These are phyloP conservation scores for Euphrasia confusa DNA, from an alignment of 257 asterid genomes.

Conservation along the genomic window DNA sequence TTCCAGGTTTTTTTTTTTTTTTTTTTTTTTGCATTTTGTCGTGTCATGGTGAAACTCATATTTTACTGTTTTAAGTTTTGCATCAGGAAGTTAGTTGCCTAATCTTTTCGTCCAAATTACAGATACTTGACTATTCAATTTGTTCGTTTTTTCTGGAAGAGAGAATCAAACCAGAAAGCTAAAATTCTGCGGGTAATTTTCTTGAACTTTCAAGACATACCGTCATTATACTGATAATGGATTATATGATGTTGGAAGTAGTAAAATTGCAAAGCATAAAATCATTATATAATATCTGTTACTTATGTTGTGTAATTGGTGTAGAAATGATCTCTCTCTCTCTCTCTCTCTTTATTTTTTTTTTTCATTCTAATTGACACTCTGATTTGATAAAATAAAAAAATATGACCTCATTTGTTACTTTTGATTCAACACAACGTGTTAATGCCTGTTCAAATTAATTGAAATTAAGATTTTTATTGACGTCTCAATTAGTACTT, in stretches of 20 bases:
- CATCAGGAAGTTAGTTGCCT: conserved; percentile 18
- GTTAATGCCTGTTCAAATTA: conserved; percentile 6
- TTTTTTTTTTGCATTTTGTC: conserved; percentile 24
- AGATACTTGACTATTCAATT: conserved; percentile 94
- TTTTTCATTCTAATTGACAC: not conserved
- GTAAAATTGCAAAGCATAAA: conserved; percentile 13
- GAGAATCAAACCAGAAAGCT: conserved; percentile 99
- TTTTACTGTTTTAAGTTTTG: conserved; percentile 11
- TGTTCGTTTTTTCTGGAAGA: conserved; percentile 98
- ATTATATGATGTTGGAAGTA: conserved; percentile 8
- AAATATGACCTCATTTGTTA: not conserved
- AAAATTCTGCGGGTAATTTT: conserved; percentile 86
- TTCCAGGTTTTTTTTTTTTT: conserved; percentile 20
- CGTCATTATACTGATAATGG: conserved; percentile 25
- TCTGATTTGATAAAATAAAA: not conserved
- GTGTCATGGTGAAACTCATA: conserved; percentile 7
- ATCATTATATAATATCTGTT: conserved; percentile 6
- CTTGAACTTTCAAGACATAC: conserved; percentile 4
- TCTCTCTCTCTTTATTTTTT: not conserved
- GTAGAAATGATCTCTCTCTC: conserved; percentile 6
- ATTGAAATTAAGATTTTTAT: not conserved
- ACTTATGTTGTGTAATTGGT: conserved; percentile 7
- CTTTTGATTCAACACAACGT: not conserved
- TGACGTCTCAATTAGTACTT: not conserved
- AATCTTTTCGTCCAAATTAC: conserved; percentile 32